phyloP scores from a whole-genome alignment of 192 early-diverging fungal species.

The Backusella luteola region DNA sequence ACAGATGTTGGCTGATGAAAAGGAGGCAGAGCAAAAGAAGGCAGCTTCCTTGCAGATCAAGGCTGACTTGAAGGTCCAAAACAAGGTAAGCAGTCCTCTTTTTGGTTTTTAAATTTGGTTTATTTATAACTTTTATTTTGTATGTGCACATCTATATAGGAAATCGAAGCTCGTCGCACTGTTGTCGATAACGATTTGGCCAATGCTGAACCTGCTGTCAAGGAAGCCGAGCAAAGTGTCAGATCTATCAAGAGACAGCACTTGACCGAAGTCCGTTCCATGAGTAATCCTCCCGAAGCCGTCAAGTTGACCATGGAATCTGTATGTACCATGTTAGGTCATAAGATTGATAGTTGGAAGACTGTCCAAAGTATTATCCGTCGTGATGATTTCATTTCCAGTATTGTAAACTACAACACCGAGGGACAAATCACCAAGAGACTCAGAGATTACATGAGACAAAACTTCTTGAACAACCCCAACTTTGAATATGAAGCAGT shows the following conservation, averaged over 20 bases:
- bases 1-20: constrained; percentile 93
- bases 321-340: constrained; percentile 92
- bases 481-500: constrained; percentile 93
- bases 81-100: constrained; percentile 35
- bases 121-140: background rate
- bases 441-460: constrained; percentile 80
- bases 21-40: constrained; percentile 91
- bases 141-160: constrained; percentile 5
- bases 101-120: background rate
- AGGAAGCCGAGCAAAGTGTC: constrained; percentile 93
- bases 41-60: constrained; percentile 77
- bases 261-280: constrained; percentile 92
- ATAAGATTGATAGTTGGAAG: constrained; percentile 88
- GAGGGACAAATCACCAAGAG: constrained; percentile 71
- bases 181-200: constrained; percentile 89
- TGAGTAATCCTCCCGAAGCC: constrained; percentile 94
- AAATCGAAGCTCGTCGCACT: constrained; percentile 72
- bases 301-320: constrained; percentile 98
- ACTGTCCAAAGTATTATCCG: constrained; percentile 85
- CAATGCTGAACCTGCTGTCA: constrained; percentile 95
- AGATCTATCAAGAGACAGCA: constrained; percentile 96
- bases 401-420: constrained; percentile 96
- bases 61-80: constrained; percentile 69
- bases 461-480: constrained; percentile 78
- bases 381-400: constrained; percentile 95